phyloP scores from a whole-genome alignment of 805 yeast genomes.

The Debaryomyces prosopidis region DNA sequence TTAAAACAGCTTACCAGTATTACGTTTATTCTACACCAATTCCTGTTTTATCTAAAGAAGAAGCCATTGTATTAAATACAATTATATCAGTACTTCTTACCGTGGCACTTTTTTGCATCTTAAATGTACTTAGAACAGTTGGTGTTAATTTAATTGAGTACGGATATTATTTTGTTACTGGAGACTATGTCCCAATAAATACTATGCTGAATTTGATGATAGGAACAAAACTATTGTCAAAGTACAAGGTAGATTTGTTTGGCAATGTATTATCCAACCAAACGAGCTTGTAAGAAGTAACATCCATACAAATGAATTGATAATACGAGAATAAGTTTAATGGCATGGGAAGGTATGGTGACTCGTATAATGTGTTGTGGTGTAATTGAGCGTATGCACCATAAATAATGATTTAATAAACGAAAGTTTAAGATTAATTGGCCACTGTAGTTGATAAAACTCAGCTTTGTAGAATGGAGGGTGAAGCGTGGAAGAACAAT shows the following conservation, averaged over 20 bases:
- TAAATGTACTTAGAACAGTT: too few species aligned
- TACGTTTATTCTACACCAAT: slow-evolving; percentile 29
- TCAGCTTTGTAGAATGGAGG: too few species aligned
- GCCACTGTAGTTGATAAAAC: too few species aligned
- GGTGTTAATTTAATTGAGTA: slow-evolving; percentile 8
- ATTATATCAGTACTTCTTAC: slow-evolving; percentile 9
- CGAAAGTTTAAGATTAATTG: not conserved
- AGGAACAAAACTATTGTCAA: not conserved
- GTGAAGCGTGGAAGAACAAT: too few species aligned
- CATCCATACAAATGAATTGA: too few species aligned
- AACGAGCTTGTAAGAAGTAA: too few species aligned
- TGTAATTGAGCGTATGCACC: not conserved
- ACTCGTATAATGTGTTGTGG: not conserved
- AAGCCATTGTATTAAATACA: slow-evolving; percentile 19
- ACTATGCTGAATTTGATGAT: not conserved
- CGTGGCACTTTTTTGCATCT: slow-evolving; percentile 13
- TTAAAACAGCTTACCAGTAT: slow-evolving; percentile 13
- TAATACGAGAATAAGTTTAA: too few species aligned
- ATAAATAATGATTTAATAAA: not conserved
- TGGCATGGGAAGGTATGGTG: not conserved
- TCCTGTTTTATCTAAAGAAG: slow-evolving; percentile 27
- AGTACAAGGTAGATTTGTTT: not conserved
- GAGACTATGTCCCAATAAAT: slow-evolving; percentile 8
- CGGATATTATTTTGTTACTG: slow-evolving; percentile 18
- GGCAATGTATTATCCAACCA: too few species aligned